Base-by-base conservation (phyloP, 2,329 filamentous ascomycete genomes). In the Trichophaea hybrida region DNA sequence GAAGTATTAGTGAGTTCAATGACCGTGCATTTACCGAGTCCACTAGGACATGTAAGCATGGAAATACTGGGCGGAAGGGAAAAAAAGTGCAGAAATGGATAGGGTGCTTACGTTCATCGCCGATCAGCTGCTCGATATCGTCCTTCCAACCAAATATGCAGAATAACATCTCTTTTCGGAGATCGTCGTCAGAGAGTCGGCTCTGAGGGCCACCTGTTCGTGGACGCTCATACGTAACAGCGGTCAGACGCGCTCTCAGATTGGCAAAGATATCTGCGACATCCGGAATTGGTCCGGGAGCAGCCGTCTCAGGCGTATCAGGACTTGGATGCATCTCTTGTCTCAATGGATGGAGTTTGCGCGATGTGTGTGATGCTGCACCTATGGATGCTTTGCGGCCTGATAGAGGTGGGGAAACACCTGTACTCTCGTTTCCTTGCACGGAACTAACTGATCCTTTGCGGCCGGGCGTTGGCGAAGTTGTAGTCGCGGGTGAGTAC, bases 81-180 rank as follows among this genome's bases (percentile, higher is more conserved):
- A 48, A 57, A 33, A 32, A 40, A 61, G 24, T 56, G 7, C 15
- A 52, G 24, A 17, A 34, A 59, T 15, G 50, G 6, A 4, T 37
- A 34, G 17, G 13, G 32, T 53, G 46, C 76, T 71, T 73, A 79
- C 78, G 77, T 71, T 98, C 93, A 70, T 97, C 90, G 7, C 83
- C 80, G 57, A 98, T 81, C 53, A 98, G 74, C 49, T 84, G 83
- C 50, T 88, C 80, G 44, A 91, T 83, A 67, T 94, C 88, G 58
- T 84, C 83, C 56, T 91, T 84, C 90, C 93, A 98, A 2, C 93
- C 93, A 71, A 98, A 98, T 1, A 98, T 89, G 5, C 90, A 85
- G 66, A 80, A 87, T 4, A 98, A 78, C 90, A 98, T 96, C 71
- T 96, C 90, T 51, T 79, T 80, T 52, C 91, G 83, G 49, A 96